These are phyloP conservation scores for Talaromyces sp. DNA, from an alignment of 2,329 filamentous ascomycete genomes.

Conservation along the genomic window DNA sequence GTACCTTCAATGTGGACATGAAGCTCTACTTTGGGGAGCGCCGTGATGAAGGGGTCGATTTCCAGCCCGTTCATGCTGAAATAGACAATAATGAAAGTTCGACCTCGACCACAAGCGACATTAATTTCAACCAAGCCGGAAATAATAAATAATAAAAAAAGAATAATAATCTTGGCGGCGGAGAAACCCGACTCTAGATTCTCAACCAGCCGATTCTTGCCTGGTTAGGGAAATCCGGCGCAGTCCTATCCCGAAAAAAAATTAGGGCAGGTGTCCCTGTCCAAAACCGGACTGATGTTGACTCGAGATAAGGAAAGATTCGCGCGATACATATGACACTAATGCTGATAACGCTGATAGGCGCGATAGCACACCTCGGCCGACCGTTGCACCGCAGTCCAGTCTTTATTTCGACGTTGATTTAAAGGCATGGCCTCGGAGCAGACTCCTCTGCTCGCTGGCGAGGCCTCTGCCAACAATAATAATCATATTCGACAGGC, in stretches of 20 bases:
- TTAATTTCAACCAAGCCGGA: too few species aligned
- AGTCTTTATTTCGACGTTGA: neutral
- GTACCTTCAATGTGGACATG: conserved; percentile 46
- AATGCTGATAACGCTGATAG: neutral
- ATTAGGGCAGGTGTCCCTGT: too few species aligned
- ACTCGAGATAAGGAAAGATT: neutral
- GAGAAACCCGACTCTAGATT: neutral
- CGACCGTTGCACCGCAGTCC: neutral
- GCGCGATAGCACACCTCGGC: neutral
- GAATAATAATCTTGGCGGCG: neutral
- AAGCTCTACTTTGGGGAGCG: conserved; percentile 42
- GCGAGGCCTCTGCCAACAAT: neutral
- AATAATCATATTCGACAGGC: neutral
- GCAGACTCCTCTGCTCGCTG: neutral
- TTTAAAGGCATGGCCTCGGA: neutral
- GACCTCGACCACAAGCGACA: too few species aligned
- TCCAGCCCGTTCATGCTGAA: conserved; percentile 16
- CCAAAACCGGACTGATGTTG: neutral
- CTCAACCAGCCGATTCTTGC: neutral
- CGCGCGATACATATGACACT: neutral
- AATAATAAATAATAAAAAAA: too few species aligned
- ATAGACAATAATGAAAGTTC: neutral
- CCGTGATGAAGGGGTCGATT: conserved; percentile 26
- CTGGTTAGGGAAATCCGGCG: neutral
- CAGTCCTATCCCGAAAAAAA: too few species aligned